Conservation (phyloP, 129 eudicot genomes). For the Rutidosis leptorrhynchoides region DNA sequence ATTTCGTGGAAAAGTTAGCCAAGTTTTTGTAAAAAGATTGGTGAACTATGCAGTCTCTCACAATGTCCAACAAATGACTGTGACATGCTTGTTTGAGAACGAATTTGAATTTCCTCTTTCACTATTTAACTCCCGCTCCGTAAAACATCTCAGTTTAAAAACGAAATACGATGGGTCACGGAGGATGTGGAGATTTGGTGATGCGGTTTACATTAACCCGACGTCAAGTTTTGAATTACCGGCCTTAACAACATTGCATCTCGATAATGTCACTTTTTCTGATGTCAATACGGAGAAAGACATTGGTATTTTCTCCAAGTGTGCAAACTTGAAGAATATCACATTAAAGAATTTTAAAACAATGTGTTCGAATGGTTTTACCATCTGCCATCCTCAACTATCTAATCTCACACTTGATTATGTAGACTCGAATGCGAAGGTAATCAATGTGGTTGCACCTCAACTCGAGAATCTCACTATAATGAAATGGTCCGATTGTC, state of each 20-base stretch:
- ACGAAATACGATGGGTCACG: no score
- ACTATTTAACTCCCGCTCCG: neutral
- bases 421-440: neutral
- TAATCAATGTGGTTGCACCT: slow-evolving; percentile 2
- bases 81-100: neutral
- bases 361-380: neutral
- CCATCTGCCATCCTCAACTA: neutral
- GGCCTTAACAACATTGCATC: neutral
- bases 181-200: no score
- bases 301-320: neutral
- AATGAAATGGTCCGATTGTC: neutral
- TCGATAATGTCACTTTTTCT: neutral
- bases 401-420: neutral
- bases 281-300: neutral
- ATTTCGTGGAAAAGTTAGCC: neutral
- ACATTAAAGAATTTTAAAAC: neutral
- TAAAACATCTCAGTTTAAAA: neutral
- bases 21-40: neutral
- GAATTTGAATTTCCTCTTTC: neutral
- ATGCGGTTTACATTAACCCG: neutral
- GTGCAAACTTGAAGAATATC: neutral
- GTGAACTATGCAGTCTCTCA: neutral
- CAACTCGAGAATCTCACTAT: slow-evolving; percentile 9
- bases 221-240: neutral
- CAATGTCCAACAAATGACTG: neutral